These are phyloP conservation scores for Rubia tinctorum DNA, from an alignment of 305 asterid genomes.

Conservation along the genomic window DNA sequence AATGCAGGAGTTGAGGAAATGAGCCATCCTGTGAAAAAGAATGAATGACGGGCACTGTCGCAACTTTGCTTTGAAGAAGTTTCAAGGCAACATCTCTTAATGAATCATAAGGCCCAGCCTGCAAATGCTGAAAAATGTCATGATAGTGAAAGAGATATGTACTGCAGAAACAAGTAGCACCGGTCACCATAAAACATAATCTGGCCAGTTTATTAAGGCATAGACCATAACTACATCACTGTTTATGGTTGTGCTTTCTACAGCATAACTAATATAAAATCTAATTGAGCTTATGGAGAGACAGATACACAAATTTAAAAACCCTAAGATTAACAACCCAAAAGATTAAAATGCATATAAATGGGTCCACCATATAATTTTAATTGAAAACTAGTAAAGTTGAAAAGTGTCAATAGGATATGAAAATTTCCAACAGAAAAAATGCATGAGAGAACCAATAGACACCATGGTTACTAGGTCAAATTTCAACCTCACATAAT, in stretches of 20 bases:
- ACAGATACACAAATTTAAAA: background rate
- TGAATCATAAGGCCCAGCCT: constrained; percentile 66
- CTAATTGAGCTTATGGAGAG: background rate
- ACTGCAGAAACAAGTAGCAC: constrained; percentile 12
- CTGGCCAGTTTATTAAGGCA: too few species aligned
- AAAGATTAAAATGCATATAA: background rate
- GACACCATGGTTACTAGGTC: too few species aligned
- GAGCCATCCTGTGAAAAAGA: constrained; percentile 58
- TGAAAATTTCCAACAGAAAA: background rate
- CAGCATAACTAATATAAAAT: background rate
- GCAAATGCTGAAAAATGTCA: constrained; percentile 19
- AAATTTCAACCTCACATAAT: too few species aligned
- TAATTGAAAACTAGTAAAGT: background rate
- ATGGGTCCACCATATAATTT: background rate
- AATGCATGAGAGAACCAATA: background rate
- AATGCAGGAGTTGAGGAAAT: constrained; percentile 63
- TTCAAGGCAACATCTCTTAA: constrained; percentile 58
- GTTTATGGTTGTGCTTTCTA: background rate
- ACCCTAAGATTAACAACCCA: background rate
- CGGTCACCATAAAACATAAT: background rate
- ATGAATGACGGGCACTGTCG: constrained; percentile 58
- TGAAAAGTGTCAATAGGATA: background rate
- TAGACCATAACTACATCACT: too few species aligned
- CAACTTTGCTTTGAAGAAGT: constrained; percentile 54
- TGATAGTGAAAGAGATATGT: background rate